Percentiles rank a stretch among this genome's conserved stretches.
phyloP scores from a whole-genome alignment of 768 basidiomycete species.

The Boletus rex-veris region DNA sequence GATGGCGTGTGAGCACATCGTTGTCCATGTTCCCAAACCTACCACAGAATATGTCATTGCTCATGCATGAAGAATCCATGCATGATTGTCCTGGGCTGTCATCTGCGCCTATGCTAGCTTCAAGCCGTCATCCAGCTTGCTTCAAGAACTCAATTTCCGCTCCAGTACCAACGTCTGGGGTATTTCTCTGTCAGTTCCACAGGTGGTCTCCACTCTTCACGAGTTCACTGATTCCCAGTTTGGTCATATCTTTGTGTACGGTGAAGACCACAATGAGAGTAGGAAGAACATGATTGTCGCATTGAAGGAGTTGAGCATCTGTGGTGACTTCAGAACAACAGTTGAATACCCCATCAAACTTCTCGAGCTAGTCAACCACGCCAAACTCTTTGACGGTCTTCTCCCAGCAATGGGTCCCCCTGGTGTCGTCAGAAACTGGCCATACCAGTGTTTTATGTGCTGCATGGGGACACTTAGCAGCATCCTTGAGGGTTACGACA shows the following conservation, averaged over 20 bases:
- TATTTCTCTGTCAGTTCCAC: slow-evolving; percentile 97
- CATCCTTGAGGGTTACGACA: slow-evolving; percentile 95
- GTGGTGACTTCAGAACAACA: slow-evolving; percentile 97
- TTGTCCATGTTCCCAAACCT: too few species aligned
- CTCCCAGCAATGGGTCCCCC: slow-evolving; percentile 86
- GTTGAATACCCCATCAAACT: slow-evolving; percentile 99
- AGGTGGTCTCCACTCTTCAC: slow-evolving; percentile 95
- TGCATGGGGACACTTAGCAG: slow-evolving; percentile 78
- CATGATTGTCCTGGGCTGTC: too few species aligned
- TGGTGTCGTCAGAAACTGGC: slow-evolving; percentile 81
- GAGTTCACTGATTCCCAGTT: slow-evolving; percentile 99
- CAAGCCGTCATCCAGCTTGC: slow-evolving; percentile 94
- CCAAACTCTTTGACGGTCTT: slow-evolving; percentile 96
- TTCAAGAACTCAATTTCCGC: slow-evolving; percentile 99
- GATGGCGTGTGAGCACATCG: too few species aligned
- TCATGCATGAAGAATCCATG: too few species aligned
- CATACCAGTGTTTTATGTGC: slow-evolving; percentile 78
- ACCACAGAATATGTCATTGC: too few species aligned
- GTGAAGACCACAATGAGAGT: slow-evolving; percentile 91
- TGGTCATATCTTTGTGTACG: slow-evolving; percentile 98
- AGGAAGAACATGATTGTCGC: slow-evolving; percentile 99
- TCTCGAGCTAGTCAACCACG: slow-evolving; percentile 95
- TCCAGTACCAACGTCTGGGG: slow-evolving; percentile 99
- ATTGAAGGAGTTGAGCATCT: slow-evolving; percentile 95
- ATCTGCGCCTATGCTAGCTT: slow-evolving; percentile 99